Conservation (phyloP, 192 early-diverging fungal species). For the Haplosporangium gracile region DNA sequence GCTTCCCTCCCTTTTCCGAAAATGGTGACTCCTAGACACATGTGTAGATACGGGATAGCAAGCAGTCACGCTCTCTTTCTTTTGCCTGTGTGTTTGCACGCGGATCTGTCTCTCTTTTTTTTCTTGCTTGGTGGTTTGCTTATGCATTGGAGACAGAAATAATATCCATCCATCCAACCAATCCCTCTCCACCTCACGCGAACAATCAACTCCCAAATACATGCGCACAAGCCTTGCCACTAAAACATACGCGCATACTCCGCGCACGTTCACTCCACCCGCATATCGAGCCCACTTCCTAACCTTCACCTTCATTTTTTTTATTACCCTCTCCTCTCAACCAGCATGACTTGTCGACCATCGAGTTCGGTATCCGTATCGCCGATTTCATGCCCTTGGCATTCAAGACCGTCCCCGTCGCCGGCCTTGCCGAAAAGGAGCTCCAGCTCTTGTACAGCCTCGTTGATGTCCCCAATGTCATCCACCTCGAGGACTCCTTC, state of each 20-base stretch:
- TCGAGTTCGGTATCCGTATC: constrained; percentile 76
- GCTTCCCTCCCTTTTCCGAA: neutral
- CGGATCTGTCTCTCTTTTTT: neutral
- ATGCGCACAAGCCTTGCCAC: neutral
- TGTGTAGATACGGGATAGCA: constrained; percentile 33
- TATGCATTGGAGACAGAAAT: neutral
- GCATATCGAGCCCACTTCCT: neutral
- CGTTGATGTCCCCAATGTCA: constrained; percentile 59
- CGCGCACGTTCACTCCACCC: neutral
- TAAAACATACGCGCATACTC: neutral
- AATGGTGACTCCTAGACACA: constrained; percentile 25
- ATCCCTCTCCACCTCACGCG: neutral
- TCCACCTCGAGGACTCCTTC: constrained; percentile 74
- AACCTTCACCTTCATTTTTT: neutral
- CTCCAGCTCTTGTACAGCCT: constrained; percentile 66
- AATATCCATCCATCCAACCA: neutral
- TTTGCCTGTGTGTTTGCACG: neutral
- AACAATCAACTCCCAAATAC: neutral
- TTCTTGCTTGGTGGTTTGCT: neutral
- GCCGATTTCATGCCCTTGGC: constrained; percentile 70
- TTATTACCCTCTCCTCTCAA: neutral
- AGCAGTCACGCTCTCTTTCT: neutral
- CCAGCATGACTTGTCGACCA: constrained; percentile 49
- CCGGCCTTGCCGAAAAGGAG: constrained; percentile 67
- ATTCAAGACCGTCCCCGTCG: constrained; percentile 74